A percentile compares a stretch with the other conserved stretches of the same genome.
Evolutionary conservation across 148 eudicot genomes (phyloP).

Genomic region (Silene latifolia): DNA sequence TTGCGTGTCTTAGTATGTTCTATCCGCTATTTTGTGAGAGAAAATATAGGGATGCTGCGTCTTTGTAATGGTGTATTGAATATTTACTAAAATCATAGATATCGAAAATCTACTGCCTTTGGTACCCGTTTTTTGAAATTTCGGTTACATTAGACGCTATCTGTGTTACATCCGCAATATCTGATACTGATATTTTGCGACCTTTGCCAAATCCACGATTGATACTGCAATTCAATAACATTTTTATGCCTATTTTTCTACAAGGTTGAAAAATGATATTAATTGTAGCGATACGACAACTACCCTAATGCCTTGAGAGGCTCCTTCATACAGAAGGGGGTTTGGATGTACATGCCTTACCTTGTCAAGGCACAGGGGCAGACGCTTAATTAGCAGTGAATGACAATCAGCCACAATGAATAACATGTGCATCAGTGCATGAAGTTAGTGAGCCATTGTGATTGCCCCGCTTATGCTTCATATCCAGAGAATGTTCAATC

Average conservation of each 20-base stretch:
- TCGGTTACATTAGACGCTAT: not conserved
- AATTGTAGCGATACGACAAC: not conserved
- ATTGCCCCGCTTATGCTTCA: no score
- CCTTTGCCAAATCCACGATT: not conserved
- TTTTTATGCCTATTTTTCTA: not conserved
- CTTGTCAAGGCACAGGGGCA: no score
- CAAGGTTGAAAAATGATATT: not conserved
- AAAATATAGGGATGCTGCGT: no score
- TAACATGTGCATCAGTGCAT: no score
- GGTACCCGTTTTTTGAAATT: not conserved
- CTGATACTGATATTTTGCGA: not conserved
- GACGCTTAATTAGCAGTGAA: not conserved
- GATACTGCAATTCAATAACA: not conserved
- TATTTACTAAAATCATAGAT: no score
- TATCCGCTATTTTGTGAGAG: no score
- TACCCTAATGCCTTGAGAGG: not conserved
- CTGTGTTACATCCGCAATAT: not conserved
- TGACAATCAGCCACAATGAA: not conserved
- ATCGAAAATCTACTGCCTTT: not conserved
- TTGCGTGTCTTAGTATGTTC: no score
- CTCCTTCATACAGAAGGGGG: no score
- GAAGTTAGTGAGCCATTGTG: no score
- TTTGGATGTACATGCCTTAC: no score
- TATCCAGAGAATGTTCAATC: no score
- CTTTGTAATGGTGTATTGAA: no score